phyloP scores from a whole-genome alignment of 2,329 filamentous ascomycete species.

The Zalaria obscura region DNA sequence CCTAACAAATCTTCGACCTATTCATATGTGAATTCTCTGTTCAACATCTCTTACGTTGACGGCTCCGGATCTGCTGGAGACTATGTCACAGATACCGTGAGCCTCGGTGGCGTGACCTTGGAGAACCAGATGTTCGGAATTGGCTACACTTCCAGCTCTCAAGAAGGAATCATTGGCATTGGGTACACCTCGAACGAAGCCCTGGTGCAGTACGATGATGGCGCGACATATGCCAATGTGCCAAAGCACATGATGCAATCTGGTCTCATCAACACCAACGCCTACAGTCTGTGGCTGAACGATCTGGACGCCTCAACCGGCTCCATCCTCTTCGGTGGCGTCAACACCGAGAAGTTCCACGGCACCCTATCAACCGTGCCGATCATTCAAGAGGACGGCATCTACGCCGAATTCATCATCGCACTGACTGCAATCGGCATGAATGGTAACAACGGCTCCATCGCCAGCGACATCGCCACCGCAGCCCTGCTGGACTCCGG shows the following conservation, averaged over 20 bases:
- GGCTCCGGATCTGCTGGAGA: slow-evolving; percentile 64
- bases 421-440: slow-evolving; percentile 33
- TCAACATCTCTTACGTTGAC: slow-evolving; percentile 83
- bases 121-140: slow-evolving; percentile 55
- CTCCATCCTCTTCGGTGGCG: slow-evolving; percentile 65
- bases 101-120: slow-evolving; percentile 41
- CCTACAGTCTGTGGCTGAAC: slow-evolving; percentile 55
- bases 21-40: slow-evolving; percentile 54
- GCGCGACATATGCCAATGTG: slow-evolving; percentile 42
- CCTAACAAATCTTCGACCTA: slow-evolving; percentile 66
- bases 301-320: slow-evolving; percentile 49
- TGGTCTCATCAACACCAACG: slow-evolving; percentile 45
- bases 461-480: slow-evolving; percentile 27
- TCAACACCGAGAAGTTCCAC: slow-evolving; percentile 59
- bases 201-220: slow-evolving; percentile 44
- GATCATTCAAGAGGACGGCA: slow-evolving; percentile 33
- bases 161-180: slow-evolving; percentile 68
- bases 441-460: slow-evolving; percentile 26
- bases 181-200: slow-evolving; percentile 73
- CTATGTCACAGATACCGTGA: slow-evolving; percentile 63
- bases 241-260: slow-evolving; percentile 50
- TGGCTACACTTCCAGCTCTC: slow-evolving; percentile 46
- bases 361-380: slow-evolving; percentile 49
- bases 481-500: slow-evolving; percentile 60
- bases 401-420: slow-evolving; percentile 41